Evolutionary conservation across 169 alveolate genomes (phyloP).

Genomic region (Plasmodium berghei): DNA sequence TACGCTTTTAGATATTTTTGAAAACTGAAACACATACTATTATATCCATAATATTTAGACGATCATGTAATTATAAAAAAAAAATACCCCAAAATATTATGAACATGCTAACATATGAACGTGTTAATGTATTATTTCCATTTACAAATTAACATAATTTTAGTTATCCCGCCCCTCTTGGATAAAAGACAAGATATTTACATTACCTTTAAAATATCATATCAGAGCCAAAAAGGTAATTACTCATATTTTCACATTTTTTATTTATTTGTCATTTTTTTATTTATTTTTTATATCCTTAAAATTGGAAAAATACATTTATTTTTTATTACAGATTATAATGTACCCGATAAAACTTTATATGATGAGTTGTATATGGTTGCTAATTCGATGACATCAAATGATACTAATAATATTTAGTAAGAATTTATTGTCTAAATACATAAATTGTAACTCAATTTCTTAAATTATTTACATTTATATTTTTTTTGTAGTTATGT

Average conservation of each 20-base stretch:
- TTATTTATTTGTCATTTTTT: not conserved
- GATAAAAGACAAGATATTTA: slow-evolving; percentile 59
- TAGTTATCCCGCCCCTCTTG: slow-evolving; percentile 56
- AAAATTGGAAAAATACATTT: no score
- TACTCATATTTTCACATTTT: not conserved
- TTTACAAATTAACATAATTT: not conserved
- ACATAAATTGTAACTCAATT: not conserved
- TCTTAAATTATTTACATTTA: not conserved
- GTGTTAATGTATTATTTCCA: not conserved
- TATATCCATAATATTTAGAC: slow-evolving; percentile 49
- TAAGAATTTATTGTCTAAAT: not conserved
- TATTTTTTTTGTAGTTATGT: slow-evolving; percentile 22
- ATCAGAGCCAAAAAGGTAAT: slow-evolving; percentile 54
- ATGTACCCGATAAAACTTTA: slow-evolving; percentile 42
- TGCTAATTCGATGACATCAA: slow-evolving; percentile 58
- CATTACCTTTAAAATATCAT: slow-evolving; percentile 44
- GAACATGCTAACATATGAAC: not conserved
- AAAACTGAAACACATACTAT: slow-evolving; percentile 66
- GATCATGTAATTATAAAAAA: slow-evolving; percentile 36
- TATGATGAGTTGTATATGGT: slow-evolving; percentile 63
- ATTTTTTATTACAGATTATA: slow-evolving; percentile 12
- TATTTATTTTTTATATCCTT: not conserved
- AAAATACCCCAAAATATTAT: not conserved
- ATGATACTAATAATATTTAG: slow-evolving; percentile 42
- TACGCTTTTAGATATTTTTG: slow-evolving; percentile 17